Base-by-base conservation (phyloP, 2,329 filamentous ascomycete genomes). In the Diaporthe citri region DNA sequence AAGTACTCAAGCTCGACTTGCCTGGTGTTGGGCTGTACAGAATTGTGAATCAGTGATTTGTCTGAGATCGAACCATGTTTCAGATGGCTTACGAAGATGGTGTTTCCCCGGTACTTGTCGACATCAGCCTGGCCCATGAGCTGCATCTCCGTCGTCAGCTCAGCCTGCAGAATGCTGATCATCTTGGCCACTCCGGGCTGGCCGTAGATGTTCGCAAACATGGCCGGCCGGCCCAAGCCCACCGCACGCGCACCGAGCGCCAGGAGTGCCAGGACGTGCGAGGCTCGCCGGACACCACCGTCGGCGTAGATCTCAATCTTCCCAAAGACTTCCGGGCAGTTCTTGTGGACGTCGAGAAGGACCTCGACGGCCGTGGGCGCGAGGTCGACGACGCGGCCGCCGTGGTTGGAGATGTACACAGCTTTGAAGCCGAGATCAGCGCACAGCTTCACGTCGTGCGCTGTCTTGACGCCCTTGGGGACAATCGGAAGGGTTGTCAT, bases 331-430 rank as follows among this genome's bases (percentile, higher is more conserved):
- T 84, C 82, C 0, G 87, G 87, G 64, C 81, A 84, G 60, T 69
- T 36, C 46, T 55, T 78, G 31, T 86, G 85, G 69, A 88, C 85
- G 77, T 88, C 87, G 1, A 88, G 81, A 22, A 88, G 80, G 2
- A 84, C 84, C 52, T 86, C 81, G 56, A 89, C 80, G 2, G 84
- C 82, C 12, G 85, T 83, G 31, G 85, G 82, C 10, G 86, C 85
- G 6, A 82, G 84, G 76, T 90, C 87, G 72, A 89, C 78, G 77
- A 89, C 88, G 13, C 88, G 82, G 0, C 88, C 88, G 2, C 88
- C 88, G 73, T 90, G 88, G 76, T 89, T 89, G 28, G 84, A 86
- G 7, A 89, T 79, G 25, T 88, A 76, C 36, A 89, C 85, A 1
- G 86, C 88, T 41, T 86, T 46, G 85, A 82, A 6, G 84, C 86